Percentiles rank a stretch among this genome's conserved stretches.
Conservation (phyloP, 2,329 filamentous ascomycete species). For the Blastomyces emzantsi region DNA sequence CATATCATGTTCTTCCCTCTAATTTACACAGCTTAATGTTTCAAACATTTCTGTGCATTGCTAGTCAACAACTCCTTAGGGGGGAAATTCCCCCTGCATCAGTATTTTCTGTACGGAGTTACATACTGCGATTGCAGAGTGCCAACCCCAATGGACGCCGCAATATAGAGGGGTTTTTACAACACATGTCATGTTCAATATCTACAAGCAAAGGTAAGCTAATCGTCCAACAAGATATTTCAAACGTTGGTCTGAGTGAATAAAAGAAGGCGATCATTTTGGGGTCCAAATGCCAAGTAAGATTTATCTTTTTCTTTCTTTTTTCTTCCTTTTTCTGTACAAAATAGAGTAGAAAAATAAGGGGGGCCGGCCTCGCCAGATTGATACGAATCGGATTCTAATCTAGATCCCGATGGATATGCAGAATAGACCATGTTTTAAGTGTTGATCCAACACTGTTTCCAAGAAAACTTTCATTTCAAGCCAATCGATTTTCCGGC, state of each 20-base stretch:
- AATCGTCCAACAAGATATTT: background rate
- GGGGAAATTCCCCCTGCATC: background rate
- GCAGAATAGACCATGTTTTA: background rate
- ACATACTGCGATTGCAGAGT: background rate
- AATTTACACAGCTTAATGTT: background rate
- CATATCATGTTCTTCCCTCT: background rate
- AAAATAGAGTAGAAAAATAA: background rate
- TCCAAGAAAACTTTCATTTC: background rate
- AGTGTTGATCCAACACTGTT: background rate
- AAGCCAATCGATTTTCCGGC: background rate
- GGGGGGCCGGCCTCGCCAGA: background rate
- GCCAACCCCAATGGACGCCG: background rate
- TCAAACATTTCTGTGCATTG: background rate
- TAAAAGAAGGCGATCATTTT: background rate
- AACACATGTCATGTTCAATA: background rate
- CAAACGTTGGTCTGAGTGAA: too few relatives aligned
- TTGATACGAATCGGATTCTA: background rate
- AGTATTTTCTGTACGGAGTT: background rate
- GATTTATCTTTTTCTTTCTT: background rate
- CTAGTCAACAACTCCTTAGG: background rate
- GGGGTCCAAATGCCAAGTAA: background rate
- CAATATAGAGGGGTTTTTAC: background rate
- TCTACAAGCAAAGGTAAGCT: background rate
- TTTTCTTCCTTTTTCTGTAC: background rate
- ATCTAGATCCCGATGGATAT: background rate